phyloP scores from a whole-genome alignment of 1,284 basidiomycete genomes.

The Bjerkandera adusta region DNA sequence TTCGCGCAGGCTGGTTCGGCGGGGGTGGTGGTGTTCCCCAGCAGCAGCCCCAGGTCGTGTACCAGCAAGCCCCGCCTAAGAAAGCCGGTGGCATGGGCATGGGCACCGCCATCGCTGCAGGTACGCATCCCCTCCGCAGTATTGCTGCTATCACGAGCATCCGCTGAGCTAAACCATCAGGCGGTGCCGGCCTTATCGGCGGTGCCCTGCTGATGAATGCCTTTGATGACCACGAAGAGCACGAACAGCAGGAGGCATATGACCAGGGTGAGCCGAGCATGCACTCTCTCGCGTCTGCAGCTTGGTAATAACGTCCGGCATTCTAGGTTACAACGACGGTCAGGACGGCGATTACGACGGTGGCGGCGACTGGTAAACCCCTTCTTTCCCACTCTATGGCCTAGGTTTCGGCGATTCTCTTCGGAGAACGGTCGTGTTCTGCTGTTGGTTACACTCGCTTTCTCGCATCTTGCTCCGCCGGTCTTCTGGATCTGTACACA shows the following conservation, averaged over 20 bases:
- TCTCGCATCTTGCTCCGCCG: too few relatives aligned
- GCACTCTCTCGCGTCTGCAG: not conserved
- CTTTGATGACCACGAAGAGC: conserved; percentile 42
- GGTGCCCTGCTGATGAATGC: conserved; percentile 54
- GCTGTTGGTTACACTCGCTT: too few relatives aligned
- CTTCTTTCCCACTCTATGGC: conserved; percentile 7
- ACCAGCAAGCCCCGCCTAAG: conserved; percentile 33
- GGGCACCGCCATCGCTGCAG: conserved; percentile 39
- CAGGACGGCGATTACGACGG: conserved; percentile 19
- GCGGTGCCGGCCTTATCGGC: conserved; percentile 57
- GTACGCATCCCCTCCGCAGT: conserved; percentile 27
- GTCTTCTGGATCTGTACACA: too few relatives aligned
- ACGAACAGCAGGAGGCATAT: conserved; percentile 36
- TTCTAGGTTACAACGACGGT: conserved; percentile 25
- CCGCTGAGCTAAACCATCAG: conserved; percentile 25
- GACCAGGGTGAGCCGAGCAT: conserved; percentile 32
- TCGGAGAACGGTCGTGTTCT: too few relatives aligned
- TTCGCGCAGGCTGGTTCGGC: conserved; percentile 32
- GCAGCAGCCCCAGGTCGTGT: conserved; percentile 31
- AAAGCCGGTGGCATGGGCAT: conserved; percentile 44
- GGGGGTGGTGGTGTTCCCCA: conserved; percentile 26
- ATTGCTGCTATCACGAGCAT: conserved; percentile 9
- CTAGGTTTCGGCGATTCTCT: too few relatives aligned
- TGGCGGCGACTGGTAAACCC: conserved; percentile 20
- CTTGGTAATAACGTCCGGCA: not conserved